phyloP scores from a whole-genome alignment of 768 basidiomycete genomes.

The Austroboletus festivus region DNA sequence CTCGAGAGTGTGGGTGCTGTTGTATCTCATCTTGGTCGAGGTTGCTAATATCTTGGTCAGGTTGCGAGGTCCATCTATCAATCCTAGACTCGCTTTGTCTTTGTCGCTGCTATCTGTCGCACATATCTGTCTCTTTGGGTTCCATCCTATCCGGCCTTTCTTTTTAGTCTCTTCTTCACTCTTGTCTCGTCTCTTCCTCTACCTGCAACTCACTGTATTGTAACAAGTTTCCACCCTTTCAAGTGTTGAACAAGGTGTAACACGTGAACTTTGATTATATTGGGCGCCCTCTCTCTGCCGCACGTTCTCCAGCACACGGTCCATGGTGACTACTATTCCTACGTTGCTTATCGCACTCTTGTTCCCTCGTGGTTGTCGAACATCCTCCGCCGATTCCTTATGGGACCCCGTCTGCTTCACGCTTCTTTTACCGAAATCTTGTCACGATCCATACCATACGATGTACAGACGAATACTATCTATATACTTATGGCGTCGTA shows the following conservation, averaged over 20 bases:
- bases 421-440: slow-evolving; percentile 16
- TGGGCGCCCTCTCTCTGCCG: slow-evolving; percentile 16
- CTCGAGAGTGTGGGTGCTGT: slow-evolving; percentile 69
- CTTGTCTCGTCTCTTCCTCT: slow-evolving; percentile 23
- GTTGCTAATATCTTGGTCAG: slow-evolving; percentile 35
- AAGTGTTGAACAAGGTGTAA: slow-evolving; percentile 58
- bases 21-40: not conserved
- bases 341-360: slow-evolving; percentile 10
- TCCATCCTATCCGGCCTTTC: slow-evolving; percentile 29
- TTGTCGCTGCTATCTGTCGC: slow-evolving; percentile 74
- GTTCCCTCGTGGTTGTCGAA: slow-evolving; percentile 11
- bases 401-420: slow-evolving; percentile 4
- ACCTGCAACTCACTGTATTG: slow-evolving; percentile 76
- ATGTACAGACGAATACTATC: slow-evolving; percentile 27
- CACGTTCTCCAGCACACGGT: slow-evolving; percentile 13
- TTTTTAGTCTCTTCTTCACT: slow-evolving; percentile 5
- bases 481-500: slow-evolving; percentile 20
- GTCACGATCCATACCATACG: slow-evolving; percentile 28
- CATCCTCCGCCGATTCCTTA: slow-evolving; percentile 15
- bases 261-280: slow-evolving; percentile 44
- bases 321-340: slow-evolving; percentile 13
- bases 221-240: slow-evolving; percentile 57
- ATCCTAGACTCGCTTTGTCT: slow-evolving; percentile 62
- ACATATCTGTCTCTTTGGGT: slow-evolving; percentile 71
- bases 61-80: slow-evolving; percentile 77